Evolutionary conservation across 164 flowering plant genomes (phyloP).

Genomic region (Kingdonia uniflora): DNA sequence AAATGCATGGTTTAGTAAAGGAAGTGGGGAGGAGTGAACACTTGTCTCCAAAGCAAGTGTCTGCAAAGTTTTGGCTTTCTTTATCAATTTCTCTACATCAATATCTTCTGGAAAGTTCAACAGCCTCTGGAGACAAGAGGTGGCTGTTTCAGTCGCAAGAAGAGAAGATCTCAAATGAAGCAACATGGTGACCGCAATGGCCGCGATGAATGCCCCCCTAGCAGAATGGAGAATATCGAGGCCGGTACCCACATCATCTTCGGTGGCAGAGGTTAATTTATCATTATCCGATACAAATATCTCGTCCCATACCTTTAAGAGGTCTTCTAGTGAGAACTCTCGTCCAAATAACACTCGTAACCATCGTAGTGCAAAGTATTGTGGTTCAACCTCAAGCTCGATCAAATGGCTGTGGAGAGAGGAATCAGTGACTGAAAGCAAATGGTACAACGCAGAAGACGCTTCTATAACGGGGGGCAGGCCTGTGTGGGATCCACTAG

Average conservation of each 20-base stretch:
- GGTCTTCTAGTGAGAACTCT: slow-evolving; percentile 68
- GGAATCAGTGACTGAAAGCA: slow-evolving; percentile 74
- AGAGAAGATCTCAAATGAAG: slow-evolving; percentile 72
- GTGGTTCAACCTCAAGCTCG: slow-evolving; percentile 96
- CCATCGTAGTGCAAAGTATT: slow-evolving; percentile 96
- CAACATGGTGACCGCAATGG: slow-evolving; percentile 86
- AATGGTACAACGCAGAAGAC: slow-evolving; percentile 72
- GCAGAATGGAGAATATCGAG: slow-evolving; percentile 41
- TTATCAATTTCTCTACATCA: slow-evolving; percentile 48
- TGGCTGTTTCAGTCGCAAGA: slow-evolving; percentile 85
- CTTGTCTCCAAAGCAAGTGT: slow-evolving; percentile 43
- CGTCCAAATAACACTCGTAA: slow-evolving; percentile 86
- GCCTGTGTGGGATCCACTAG: slow-evolving; percentile 38
- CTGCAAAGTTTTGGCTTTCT: slow-evolving; percentile 73
- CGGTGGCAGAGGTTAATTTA: slow-evolving; percentile 15
- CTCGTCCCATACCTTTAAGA: slow-evolving; percentile 84
- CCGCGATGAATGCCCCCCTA: slow-evolving; percentile 71
- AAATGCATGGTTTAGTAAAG: slow-evolving; percentile 12
- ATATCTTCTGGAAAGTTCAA: slow-evolving; percentile 63
- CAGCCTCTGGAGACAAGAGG: slow-evolving; percentile 77
- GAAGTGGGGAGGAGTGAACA: slow-evolving; percentile 14
- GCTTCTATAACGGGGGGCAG: slow-evolving; percentile 84
- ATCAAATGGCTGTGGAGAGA: slow-evolving; percentile 76
- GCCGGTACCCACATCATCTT: slow-evolving; percentile 20
- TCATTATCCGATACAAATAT: slow-evolving; percentile 62